Percentiles rank a stretch among this genome's conserved stretches.
These are phyloP conservation scores for Xylaria sp. DNA, from an alignment of 2,329 filamentous ascomycete species.

Conservation along the genomic window DNA sequence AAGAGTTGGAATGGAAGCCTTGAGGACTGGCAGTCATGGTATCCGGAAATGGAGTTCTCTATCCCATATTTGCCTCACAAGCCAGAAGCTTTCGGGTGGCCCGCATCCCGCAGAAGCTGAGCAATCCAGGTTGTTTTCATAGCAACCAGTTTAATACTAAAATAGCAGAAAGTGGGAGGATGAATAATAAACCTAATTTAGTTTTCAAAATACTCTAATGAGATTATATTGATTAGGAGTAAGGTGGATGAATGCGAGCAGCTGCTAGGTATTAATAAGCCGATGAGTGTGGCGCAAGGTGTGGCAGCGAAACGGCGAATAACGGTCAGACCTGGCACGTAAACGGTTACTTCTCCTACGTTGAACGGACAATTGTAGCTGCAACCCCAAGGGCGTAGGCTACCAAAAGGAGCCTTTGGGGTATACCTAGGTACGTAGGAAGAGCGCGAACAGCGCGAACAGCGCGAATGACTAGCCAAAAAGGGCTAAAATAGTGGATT, in stretches of 20 bases:
- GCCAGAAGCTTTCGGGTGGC: neutral
- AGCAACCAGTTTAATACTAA: neutral
- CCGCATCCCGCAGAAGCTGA: neutral
- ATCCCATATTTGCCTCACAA: neutral
- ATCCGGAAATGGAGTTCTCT: conserved; percentile 10
- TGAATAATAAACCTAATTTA: conserved; percentile 6
- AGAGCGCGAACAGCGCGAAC: no score
- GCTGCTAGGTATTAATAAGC: conserved; percentile 17
- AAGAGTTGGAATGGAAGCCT: neutral
- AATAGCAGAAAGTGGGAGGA: neutral
- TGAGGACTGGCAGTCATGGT: neutral
- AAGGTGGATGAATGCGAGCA: neutral
- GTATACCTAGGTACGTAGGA: no score
- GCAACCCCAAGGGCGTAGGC: no score
- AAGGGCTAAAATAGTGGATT: no score
- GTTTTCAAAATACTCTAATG: conserved; percentile 16
- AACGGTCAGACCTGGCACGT: conserved; percentile 6
- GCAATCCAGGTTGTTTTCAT: neutral
- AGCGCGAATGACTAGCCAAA: no score
- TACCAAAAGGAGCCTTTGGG: no score
- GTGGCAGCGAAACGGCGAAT: conserved; percentile 18
- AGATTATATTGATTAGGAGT: conserved; percentile 11
- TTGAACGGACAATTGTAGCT: no score
- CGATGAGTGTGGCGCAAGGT: conserved; percentile 19
- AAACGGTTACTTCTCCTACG: no score